Evolutionary conservation across 2,329 filamentous ascomycete genomes (phyloP).

Genomic region (Dactylellina cionopaga): DNA sequence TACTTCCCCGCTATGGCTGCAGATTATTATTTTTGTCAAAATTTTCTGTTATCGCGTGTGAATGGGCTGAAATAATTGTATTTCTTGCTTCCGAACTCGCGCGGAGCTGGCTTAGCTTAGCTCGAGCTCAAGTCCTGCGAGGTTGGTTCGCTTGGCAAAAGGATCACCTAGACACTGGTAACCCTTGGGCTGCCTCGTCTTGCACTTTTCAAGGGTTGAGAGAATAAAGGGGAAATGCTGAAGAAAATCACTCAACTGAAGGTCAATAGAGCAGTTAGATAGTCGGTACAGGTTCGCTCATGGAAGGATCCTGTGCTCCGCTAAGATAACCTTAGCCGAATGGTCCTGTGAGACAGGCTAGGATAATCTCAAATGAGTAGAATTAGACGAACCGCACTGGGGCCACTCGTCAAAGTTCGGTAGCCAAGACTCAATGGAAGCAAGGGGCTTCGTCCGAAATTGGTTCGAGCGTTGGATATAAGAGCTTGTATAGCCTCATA

Average conservation of each 20-base stretch:
- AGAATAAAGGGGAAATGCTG: neutral
- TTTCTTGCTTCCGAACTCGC: conserved; percentile 24
- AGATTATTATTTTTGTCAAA: conserved; percentile 14
- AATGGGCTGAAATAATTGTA: neutral
- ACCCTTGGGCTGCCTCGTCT: neutral
- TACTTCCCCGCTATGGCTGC: conserved; percentile 4
- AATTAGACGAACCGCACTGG: conserved; percentile 35
- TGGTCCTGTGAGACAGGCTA: conserved; percentile 27
- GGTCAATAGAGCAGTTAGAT: neutral
- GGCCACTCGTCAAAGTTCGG: conserved; percentile 12
- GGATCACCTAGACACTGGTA: too few species aligned
- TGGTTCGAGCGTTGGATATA: too few species aligned
- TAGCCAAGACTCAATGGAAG: neutral
- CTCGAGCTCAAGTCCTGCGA: neutral
- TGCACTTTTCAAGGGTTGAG: neutral
- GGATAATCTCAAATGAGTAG: conserved; percentile 31
- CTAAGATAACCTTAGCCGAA: conserved; percentile 43
- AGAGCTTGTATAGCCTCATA: too few species aligned
- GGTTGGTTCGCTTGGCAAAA: too few species aligned
- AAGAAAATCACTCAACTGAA: conserved; percentile 37
- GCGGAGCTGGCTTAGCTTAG: neutral
- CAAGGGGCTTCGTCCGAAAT: neutral
- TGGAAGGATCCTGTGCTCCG: neutral
- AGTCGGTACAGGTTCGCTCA: too few species aligned
- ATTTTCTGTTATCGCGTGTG: conserved; percentile 8